Base-by-base conservation (phyloP, 257 asterid species). In the Nicotiana knightiana region DNA sequence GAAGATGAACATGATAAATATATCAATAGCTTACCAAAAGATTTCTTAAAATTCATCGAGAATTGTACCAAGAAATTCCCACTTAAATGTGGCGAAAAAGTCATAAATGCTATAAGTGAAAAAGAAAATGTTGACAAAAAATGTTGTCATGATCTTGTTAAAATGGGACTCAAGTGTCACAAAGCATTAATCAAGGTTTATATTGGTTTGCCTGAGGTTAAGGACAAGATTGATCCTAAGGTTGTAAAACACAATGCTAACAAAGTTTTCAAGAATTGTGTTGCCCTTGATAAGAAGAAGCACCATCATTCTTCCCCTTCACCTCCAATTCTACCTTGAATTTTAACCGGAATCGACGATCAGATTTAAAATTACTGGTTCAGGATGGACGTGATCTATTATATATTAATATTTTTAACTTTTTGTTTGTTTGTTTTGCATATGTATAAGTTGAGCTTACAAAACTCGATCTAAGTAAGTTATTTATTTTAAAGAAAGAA, bases 181-280 rank as follows among this genome's bases (percentile, higher is more conserved):
- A 75, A 51, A 16, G 8, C 63, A 48, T 51, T 75, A 24, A 26
- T 51, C 2, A 75, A 75, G 37, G 63, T 51, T 28, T 75, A 75
- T 75, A 15, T 75, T 75, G 80, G 80, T 13, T 75, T 75, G 63
- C 80, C 80, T 4, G 16, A 75, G 28, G 80, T 75, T 51, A 75
- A 75, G 10, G 63, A 51, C 16, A 75, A 75, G 63, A 16, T 75
- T 51, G 17, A 75, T 75, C 5, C 80, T 26, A 51, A 75, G 46
- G 16, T 7, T 48, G 24, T 75, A 2, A 75, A 75, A 9, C 16
- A 37, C 1, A 75, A 75, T 51, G 62, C 11, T 15, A 51, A 9
- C 0, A 51, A 26, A 9, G 28, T 64, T 30, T 64, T 64, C n/a
- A 64, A 64, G 9, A 28, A 12, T 11, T 64, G 70, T 64, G 70